Base-by-base conservation (phyloP, 1,139 yeast genomes). In the Wickerhamomyces sp. region DNA sequence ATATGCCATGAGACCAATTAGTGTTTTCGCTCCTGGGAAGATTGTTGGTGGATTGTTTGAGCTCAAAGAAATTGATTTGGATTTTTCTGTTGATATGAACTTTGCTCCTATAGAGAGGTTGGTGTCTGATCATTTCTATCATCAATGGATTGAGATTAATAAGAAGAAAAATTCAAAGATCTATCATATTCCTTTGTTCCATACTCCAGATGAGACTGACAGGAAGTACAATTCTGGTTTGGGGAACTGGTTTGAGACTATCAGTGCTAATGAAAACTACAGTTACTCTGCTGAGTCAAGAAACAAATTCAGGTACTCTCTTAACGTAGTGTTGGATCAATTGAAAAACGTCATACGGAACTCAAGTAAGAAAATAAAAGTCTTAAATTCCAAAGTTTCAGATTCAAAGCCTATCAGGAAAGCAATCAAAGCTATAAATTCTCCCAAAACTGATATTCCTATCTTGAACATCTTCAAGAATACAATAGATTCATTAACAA, bases 31-130 rank as follows among this genome's bases (percentile, higher is more conserved):
- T 32, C 87, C 90, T 0, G 68, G 72, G 39, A 72, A 81, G 0
- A 71, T 75, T 56, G 76, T 84, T 2, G 93, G 91, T 3, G 90
- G 82, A 0, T 52, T 84, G 10, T 84, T 72, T 59, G 48, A 47
- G 32, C 33, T 45, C 7, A 35, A 30, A 10, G 37, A n/a, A 1
- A 31, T 4, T 11, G 14, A 15, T 14, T 41, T 36, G 6, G 37
- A 40, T 30, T 46, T 40, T n/a, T 39, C 43, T 2, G 34, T 39
- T 23, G 52, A 46, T 39, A 46, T 36, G 27, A 40, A 34, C 32
- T 50, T 38, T 31, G 15, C 45, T 7, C 54, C 54, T 11, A 36
- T 50, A 6, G 47, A 50, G 3, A 44, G 40, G 23, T 40, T 51
- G 13, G n/a, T 51, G 8, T 31, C 49, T 7, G 54, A 48, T 33